A percentile compares a stretch with the other conserved stretches of the same genome.
Conservation (phyloP, 805 yeast species). For the Cephaloascus fragrans region DNA sequence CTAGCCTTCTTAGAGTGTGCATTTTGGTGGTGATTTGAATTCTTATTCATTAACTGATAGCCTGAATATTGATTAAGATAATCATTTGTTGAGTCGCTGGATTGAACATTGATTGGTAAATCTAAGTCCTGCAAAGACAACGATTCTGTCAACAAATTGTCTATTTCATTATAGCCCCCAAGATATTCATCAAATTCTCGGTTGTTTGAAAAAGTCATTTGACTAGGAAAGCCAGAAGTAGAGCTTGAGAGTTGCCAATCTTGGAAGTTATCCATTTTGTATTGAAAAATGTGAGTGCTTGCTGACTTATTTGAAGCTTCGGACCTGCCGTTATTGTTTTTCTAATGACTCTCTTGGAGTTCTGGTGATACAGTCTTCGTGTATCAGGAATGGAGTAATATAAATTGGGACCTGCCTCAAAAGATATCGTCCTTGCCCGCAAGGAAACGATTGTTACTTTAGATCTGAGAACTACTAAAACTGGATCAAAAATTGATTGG, state of each 20-base stretch:
- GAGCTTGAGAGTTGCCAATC: neutral
- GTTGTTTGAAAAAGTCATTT: neutral
- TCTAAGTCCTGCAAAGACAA: neutral
- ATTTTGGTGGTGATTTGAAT: neutral
- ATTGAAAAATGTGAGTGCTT: neutral
- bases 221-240: neutral
- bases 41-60: too few species aligned
- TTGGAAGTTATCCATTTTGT: neutral
- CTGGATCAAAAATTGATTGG: too few species aligned
- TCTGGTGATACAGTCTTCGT: neutral
- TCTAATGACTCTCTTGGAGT: neutral
- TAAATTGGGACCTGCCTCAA: slow-evolving; percentile 1
- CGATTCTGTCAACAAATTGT: neutral
- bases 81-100: neutral
- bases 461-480: too few species aligned
- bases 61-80: neutral
- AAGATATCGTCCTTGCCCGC: neutral
- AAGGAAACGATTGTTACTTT: neutral
- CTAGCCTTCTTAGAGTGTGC: slow-evolving; percentile 52
- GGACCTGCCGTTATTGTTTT: neutral
- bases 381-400: neutral
- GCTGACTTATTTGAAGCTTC: neutral
- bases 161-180: neutral
- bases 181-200: neutral
- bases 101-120: neutral